A percentile compares a stretch with the other conserved stretches of the same genome.
Evolutionary conservation across 2,329 filamentous ascomycete genomes (phyloP).

Genomic region (Colletotrichum destructivum): DNA sequence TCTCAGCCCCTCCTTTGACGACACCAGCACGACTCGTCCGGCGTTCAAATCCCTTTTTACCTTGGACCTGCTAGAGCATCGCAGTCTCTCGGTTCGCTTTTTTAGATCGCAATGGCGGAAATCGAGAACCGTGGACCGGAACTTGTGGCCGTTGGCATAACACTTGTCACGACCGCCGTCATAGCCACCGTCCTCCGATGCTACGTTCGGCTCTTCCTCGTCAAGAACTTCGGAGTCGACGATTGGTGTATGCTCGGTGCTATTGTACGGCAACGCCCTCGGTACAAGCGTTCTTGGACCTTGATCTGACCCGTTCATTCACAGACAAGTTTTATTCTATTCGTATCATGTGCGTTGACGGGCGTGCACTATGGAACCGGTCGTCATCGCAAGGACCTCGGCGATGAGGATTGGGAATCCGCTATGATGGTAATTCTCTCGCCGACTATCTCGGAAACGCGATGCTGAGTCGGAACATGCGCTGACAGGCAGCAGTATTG

Average conservation of each 20-base stretch:
- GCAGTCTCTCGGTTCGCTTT: neutral
- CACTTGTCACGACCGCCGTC: conserved; percentile 48
- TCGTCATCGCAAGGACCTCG: conserved; percentile 53
- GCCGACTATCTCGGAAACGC: conserved; percentile 43
- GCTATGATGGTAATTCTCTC: conserved; percentile 54
- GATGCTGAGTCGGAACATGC: neutral
- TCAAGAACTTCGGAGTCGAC: conserved; percentile 58
- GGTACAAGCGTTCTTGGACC: neutral
- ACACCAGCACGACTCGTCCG: conserved; percentile 10
- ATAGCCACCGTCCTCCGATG: conserved; percentile 51
- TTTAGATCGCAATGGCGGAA: conserved; percentile 24
- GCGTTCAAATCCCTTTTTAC: conserved; percentile 3
- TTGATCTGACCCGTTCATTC: neutral
- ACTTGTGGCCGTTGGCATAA: conserved; percentile 52
- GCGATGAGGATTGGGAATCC: conserved; percentile 44
- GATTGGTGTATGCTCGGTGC: conserved; percentile 58
- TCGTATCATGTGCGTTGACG: conserved; percentile 51
- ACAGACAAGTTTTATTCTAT: conserved; percentile 55
- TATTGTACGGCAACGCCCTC: conserved; percentile 46
- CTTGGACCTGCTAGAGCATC: neutral
- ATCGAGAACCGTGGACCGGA: conserved; percentile 52
- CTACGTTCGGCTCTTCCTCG: conserved; percentile 53
- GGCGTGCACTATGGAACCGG: conserved; percentile 61
- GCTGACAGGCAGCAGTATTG: conserved; percentile 48
- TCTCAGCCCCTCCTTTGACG: conserved; percentile 20